Conservation (phyloP, 192 early-diverging fungal species). For the Jimgerdemannia lactiflua region DNA sequence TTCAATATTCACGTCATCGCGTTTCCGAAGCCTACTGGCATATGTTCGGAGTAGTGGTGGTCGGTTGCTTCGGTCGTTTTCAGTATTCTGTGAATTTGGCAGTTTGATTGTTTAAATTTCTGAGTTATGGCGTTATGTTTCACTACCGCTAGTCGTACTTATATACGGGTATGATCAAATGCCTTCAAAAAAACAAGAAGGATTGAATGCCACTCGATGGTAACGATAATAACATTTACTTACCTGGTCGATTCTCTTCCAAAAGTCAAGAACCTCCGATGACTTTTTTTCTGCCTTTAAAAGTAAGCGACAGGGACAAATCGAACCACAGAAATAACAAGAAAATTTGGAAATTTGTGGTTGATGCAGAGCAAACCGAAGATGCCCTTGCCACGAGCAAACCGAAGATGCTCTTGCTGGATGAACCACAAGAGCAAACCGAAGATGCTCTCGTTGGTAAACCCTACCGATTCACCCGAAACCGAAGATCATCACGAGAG, state of each 20-base stretch:
- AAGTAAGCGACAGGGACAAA: neutral
- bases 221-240: conserved; percentile 1
- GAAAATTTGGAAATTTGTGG: neutral
- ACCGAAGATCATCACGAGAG: too few relatives aligned
- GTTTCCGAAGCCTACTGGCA: too few relatives aligned
- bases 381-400: neutral
- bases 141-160: neutral
- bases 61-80: too few relatives aligned
- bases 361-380: neutral
- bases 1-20: too few relatives aligned
- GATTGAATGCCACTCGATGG: neutral
- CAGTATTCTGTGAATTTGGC: too few relatives aligned
- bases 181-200: neutral
- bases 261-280: neutral
- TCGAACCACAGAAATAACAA: neutral
- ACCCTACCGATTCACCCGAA: too few relatives aligned
- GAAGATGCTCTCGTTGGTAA: neutral
- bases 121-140: neutral
- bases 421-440: neutral
- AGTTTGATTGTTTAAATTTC: neutral
- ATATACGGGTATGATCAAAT: neutral
- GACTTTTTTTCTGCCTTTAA: neutral
- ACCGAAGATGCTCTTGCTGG: neutral
- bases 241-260: neutral
- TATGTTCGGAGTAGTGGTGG: too few relatives aligned